Conservation (phyloP, 2,329 filamentous ascomycete genomes). For the Xylaria sp. region DNA sequence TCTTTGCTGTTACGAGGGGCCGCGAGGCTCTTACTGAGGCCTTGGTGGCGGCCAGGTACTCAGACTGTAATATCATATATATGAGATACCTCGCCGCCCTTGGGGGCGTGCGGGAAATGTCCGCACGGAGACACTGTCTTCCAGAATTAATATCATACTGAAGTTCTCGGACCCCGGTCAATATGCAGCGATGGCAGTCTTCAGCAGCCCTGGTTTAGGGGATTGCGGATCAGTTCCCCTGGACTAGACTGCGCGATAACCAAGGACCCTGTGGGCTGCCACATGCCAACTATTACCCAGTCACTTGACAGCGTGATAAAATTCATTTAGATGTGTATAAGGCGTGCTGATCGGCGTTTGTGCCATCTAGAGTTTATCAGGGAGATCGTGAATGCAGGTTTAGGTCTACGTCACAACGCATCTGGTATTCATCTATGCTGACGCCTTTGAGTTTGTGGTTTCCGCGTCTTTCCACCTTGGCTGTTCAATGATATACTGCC, state of each 20-base stretch:
- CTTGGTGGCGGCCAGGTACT: neutral
- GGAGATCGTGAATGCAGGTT: neutral
- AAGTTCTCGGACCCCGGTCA: neutral
- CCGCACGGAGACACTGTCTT: slow-evolving; percentile 21
- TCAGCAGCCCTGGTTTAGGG: neutral
- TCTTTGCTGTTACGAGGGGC: neutral
- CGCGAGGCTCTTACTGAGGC: neutral
- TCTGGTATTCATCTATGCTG: neutral
- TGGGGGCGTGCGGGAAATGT: slow-evolving; percentile 18
- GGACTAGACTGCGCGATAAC: neutral
- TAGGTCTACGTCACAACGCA: slow-evolving; percentile 10
- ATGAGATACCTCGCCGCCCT: slow-evolving; percentile 14
- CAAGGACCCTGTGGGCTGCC: neutral
- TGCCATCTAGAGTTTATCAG: neutral
- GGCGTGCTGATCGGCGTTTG: neutral
- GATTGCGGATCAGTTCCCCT: neutral
- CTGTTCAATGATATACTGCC: neutral
- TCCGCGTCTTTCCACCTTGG: neutral
- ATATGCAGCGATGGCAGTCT: neutral
- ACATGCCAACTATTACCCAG: neutral
- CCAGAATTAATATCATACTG: slow-evolving; percentile 9
- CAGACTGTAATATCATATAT: slow-evolving; percentile 15
- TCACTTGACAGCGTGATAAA: neutral
- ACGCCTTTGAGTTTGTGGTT: neutral
- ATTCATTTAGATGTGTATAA: neutral